Conservation (phyloP, 2,329 filamentous ascomycete genomes). For the Cadophora sp. region DNA sequence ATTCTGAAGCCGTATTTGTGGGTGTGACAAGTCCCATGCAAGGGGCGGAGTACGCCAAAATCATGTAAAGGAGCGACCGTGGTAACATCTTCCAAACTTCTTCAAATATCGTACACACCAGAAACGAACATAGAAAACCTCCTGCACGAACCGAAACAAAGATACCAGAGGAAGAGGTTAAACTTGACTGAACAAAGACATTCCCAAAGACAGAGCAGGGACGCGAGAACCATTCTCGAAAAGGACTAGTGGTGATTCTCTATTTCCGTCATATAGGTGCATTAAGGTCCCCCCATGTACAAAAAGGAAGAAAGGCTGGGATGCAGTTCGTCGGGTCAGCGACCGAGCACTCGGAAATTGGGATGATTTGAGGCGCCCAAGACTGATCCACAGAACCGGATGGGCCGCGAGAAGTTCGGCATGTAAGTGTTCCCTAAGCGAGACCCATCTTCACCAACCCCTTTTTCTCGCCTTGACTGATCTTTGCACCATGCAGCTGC, state of each 20-base stretch:
- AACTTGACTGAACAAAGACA: constrained; percentile 8
- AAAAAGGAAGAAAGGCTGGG: constrained; percentile 16
- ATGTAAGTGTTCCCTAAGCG: constrained; percentile 4
- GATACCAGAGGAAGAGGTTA: constrained; percentile 1
- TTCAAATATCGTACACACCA: constrained; percentile 9
- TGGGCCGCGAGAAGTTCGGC: constrained; percentile 2
- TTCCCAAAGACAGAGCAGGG: background rate
- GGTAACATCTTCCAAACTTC: constrained; percentile 15
- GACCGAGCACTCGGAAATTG: constrained; percentile 18
- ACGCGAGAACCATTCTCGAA: constrained; percentile 12
- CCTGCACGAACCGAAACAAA: constrained; percentile 1
- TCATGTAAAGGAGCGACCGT: constrained; percentile 11
- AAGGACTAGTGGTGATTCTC: constrained; percentile 4
- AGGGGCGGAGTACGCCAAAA: constrained; percentile 14
- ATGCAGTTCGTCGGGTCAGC: constrained; percentile 14
- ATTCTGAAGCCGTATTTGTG: constrained; percentile 16
- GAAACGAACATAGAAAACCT: background rate
- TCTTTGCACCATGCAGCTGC: background rate
- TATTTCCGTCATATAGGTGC: constrained; percentile 16
- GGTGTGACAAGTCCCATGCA: constrained; percentile 10
- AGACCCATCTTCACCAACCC: constrained; percentile 8
- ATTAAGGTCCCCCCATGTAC: constrained; percentile 13
- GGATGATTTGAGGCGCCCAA: constrained; percentile 3
- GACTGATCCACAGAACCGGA: constrained; percentile 9
- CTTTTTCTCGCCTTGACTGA: constrained; percentile 2